Conservation (phyloP, 2,329 filamentous ascomycete genomes). For the Herpomyces periplanetae region DNA sequence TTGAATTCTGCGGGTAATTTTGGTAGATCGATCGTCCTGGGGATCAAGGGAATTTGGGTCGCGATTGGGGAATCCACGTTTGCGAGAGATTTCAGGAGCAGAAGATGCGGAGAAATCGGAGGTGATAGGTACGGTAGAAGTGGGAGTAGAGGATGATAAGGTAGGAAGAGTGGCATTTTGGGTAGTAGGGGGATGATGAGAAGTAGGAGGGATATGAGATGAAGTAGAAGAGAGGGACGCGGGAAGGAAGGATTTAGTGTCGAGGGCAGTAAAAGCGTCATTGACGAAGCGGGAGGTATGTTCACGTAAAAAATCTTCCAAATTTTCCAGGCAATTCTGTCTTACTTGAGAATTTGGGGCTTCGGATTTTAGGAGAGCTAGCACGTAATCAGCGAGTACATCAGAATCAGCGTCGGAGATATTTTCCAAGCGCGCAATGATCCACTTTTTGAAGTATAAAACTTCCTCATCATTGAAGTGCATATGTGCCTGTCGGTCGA, state of each 20-base stretch:
- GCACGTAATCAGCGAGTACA: constrained; percentile 47
- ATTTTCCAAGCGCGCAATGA: too few species aligned
- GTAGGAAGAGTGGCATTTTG: too few species aligned
- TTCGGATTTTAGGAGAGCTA: constrained; percentile 31
- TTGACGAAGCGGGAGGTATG: constrained; percentile 22
- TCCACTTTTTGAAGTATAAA: too few species aligned
- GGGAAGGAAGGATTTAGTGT: constrained; percentile 12
- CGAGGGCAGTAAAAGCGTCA: constrained; percentile 25
- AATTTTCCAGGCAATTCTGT: constrained; percentile 25
- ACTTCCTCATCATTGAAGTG: too few species aligned
- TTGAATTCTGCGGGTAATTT: constrained; percentile 1
- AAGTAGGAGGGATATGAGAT: constrained; percentile 4
- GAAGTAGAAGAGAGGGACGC: constrained; percentile 5
- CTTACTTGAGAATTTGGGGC: constrained; percentile 21
- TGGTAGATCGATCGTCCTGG: constrained; percentile 2
- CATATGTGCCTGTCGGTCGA: too few species aligned
- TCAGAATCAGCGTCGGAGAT: constrained; percentile 44
- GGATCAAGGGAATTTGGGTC: too few species aligned
- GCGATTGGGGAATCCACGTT: too few species aligned
- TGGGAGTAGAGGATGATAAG: constrained; percentile 4
- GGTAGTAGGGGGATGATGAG: too few species aligned
- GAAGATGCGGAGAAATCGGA: constrained; percentile 4
- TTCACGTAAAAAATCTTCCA: constrained; percentile 33
- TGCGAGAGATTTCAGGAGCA: constrained; percentile 5
- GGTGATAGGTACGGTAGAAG: constrained; percentile 4